Evolutionary conservation across 108 stramenopile species (phyloP).

Genomic region (Pelagomonas calceolata): DNA sequence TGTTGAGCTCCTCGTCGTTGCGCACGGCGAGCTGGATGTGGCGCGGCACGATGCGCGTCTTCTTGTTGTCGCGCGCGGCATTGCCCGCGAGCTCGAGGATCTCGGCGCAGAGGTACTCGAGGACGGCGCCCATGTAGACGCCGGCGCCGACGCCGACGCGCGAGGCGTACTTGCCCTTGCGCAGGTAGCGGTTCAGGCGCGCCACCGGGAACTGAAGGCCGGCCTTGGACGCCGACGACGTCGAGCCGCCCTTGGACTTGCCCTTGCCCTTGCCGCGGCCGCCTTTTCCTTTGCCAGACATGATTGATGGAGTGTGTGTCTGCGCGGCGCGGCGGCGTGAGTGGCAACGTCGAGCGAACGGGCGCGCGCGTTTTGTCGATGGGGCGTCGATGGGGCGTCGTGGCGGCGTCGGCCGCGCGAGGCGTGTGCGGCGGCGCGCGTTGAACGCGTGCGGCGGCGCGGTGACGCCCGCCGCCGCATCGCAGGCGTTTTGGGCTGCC

Average conservation of each 20-base stretch:
- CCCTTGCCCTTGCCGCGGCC: slow-evolving; percentile 76
- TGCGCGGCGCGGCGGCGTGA: background rate
- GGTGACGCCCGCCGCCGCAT: no score
- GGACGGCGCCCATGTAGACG: slow-evolving; percentile 85
- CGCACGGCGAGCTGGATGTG: slow-evolving; percentile 87
- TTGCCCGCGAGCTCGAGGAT: slow-evolving; percentile 89
- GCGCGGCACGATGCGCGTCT: slow-evolving; percentile 79
- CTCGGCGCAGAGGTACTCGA: slow-evolving; percentile 88
- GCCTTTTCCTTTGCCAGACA: slow-evolving; percentile 57
- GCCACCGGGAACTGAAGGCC: slow-evolving; percentile 94
- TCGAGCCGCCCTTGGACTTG: slow-evolving; percentile 48
- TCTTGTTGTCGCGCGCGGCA: slow-evolving; percentile 94
- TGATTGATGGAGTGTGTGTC: background rate
- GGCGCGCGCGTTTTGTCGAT: no score
- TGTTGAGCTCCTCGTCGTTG: slow-evolving; percentile 90
- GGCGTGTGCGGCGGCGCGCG: no score
- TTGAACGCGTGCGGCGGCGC: no score
- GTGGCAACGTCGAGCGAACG: no score
- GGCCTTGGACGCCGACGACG: slow-evolving; percentile 74
- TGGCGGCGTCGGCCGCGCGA: no score
- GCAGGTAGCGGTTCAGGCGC: slow-evolving; percentile 83
- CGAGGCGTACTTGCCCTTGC: slow-evolving; percentile 81
- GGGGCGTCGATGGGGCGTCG: no score
- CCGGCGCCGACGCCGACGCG: slow-evolving; percentile 87
- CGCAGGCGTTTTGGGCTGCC: no score